These are phyloP conservation scores for Mercurialis annua DNA, from an alignment of 345 rosid species.

Conservation along the genomic window DNA sequence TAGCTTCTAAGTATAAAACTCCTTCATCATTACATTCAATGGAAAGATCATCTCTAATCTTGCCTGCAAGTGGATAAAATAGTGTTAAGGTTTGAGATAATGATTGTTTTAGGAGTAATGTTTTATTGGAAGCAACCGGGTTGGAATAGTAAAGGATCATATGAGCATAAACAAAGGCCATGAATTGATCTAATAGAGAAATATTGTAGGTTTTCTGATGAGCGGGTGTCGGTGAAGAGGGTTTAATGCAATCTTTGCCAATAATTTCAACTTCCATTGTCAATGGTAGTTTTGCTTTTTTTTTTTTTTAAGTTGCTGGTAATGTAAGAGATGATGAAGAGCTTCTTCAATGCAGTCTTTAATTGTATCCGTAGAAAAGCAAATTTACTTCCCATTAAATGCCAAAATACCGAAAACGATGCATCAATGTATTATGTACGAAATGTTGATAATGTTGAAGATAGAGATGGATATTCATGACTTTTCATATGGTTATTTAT, in stretches of 20 bases:
- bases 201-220: not conserved
- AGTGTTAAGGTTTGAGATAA: constrained; percentile 7
- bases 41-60: constrained; percentile 7
- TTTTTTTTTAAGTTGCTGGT: too few species aligned
- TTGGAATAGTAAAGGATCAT: not conserved
- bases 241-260: not conserved
- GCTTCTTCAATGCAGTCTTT: not conserved
- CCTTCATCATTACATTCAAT: constrained; percentile 3
- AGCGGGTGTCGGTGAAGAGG: not conserved
- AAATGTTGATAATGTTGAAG: too few species aligned
- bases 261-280: not conserved
- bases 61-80: constrained; percentile 14
- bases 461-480: too few species aligned
- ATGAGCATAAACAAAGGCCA: not conserved
- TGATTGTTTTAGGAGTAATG: constrained; percentile 25
- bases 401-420: too few species aligned
- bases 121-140: not conserved
- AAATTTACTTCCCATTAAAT: too few species aligned
- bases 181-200: not conserved
- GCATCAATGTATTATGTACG: too few species aligned
- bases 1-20: constrained; percentile 7
- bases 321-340: too few species aligned
- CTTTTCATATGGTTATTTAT: too few species aligned
- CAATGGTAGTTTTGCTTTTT: too few species aligned
- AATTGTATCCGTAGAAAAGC: too few species aligned